These are phyloP conservation scores for Phytopythium boreale DNA, from an alignment of 352 stramenopile species.

Conservation along the genomic window DNA sequence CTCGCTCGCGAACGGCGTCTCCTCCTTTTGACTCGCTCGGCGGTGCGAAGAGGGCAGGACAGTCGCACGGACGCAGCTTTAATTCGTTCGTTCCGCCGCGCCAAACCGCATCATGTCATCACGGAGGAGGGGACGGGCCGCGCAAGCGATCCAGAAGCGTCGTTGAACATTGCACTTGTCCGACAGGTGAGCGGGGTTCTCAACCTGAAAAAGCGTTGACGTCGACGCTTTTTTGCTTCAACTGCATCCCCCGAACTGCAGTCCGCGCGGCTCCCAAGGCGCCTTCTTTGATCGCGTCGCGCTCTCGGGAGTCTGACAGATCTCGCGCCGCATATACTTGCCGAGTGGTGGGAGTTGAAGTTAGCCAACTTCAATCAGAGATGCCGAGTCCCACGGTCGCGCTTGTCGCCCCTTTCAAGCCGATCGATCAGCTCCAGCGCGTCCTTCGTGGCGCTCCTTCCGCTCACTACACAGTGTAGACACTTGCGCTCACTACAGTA, in stretches of 20 bases:
- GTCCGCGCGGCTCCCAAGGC: background rate
- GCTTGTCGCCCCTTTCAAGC: background rate
- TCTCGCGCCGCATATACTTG: no score
- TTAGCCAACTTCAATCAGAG: background rate
- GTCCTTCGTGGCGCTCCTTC: background rate
- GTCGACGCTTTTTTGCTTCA: constrained; percentile 8
- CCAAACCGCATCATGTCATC: background rate
- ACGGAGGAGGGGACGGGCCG: background rate
- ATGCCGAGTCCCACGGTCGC: background rate
- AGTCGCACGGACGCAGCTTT: background rate
- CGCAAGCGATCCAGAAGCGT: background rate
- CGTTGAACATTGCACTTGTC: background rate
- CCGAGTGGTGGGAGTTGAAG: background rate
- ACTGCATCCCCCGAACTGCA: background rate
- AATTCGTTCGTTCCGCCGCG: background rate
- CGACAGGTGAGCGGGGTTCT: background rate
- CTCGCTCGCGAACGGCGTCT: background rate
- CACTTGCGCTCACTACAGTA: background rate
- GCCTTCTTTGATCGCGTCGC: no score
- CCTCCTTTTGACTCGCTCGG: background rate
- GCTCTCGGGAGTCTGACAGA: no score
- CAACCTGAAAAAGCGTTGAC: constrained; percentile 6
- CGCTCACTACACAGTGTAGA: no score
- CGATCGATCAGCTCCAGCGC: background rate
- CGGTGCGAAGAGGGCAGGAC: background rate